Evolutionary conservation across 495 filamentous ascomycete genomes (phyloP), one percentile per base, ranked within the genome.

Genomic region (Xylaria bambusicola): DNA sequence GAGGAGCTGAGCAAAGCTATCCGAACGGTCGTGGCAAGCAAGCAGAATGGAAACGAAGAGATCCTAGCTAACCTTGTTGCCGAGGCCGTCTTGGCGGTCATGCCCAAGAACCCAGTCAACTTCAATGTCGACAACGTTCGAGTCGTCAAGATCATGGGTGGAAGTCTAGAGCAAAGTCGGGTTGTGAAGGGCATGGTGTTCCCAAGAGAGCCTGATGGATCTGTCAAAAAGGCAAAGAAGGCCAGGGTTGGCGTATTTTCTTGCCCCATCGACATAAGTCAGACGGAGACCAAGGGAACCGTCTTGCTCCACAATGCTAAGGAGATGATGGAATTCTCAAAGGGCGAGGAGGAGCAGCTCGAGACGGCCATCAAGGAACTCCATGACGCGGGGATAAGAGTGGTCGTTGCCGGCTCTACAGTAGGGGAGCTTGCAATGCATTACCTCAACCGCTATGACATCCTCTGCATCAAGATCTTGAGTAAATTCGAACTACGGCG

Each of bases 111-210:
- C 78, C 89, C 95, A n/a, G 72, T 80, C 71, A 97, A 97, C 79
- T 99, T 99, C 81, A 99, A 98, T 76, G 95, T 99, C 64, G 95
- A 99, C 80, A 99, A 98, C 71, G 86, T 99, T 63, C 91, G 95
- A 49, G 95, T 99, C 58, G 95, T 99, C 58, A 99, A 99, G 81
- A 98, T 99, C 65, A 97, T 99, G 95, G 95, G 95, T 62, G 94
- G 95, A 58, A 90, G 87, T 70, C 80, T 98, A 68, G 90, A 91
- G 69, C 93, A 98, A 75, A 94, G 90, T 68, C 85, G 86, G 61
- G 94, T 99, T 21, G 89, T 99, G 35, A 97, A 89, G 81, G 95
- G 95, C 66, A 99, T 99, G 95, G 95, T 99, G 27, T 97, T 99
- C 71, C 86, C 89, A 58, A 84, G 94, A 58, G 91, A 96, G 68